Conservation (phyloP, 2,329 filamentous ascomycete species). For the Leptographium procerum region DNA sequence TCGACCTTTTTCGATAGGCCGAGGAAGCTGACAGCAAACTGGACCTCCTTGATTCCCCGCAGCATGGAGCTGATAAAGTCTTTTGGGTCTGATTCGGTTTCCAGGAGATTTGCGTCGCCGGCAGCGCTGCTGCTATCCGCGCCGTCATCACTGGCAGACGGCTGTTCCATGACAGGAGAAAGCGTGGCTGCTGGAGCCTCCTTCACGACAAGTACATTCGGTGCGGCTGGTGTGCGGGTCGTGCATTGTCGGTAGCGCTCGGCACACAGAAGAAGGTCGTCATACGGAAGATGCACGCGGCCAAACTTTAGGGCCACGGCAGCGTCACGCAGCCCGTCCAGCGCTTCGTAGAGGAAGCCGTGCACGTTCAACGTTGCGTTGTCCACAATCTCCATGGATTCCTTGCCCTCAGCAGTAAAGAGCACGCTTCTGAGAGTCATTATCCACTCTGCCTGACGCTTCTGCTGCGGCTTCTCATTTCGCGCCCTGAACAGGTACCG, state of each 20-base stretch:
- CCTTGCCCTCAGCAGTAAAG: conserved; percentile 74
- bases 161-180: background rate
- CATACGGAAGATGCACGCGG: conserved; percentile 78
- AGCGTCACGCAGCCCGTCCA: conserved; percentile 81
- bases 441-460: conserved; percentile 87
- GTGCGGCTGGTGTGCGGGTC: conserved; percentile 16
- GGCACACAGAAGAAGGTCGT: conserved; percentile 62
- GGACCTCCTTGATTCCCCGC: conserved; percentile 88
- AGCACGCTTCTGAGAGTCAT: conserved; percentile 74
- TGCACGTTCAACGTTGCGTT: conserved; percentile 82
- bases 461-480: conserved; percentile 39
- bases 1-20: conserved; percentile 73
- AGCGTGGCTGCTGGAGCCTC: conserved; percentile 8
- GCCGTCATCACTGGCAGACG: background rate
- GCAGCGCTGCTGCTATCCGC: background rate
- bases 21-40: conserved; percentile 86
- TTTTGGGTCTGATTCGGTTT: conserved; percentile 81
- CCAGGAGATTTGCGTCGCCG: conserved; percentile 54
- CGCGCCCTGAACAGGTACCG: conserved; percentile 77
- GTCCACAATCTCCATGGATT: conserved; percentile 81
- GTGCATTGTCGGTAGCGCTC: conserved; percentile 41
- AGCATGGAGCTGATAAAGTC: conserved; percentile 86
- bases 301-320: conserved; percentile 86
- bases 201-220: conserved; percentile 26
- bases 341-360: conserved; percentile 73